These are phyloP conservation scores for Linum lewisii DNA, from an alignment of 345 rosid genomes.

Conservation along the genomic window DNA sequence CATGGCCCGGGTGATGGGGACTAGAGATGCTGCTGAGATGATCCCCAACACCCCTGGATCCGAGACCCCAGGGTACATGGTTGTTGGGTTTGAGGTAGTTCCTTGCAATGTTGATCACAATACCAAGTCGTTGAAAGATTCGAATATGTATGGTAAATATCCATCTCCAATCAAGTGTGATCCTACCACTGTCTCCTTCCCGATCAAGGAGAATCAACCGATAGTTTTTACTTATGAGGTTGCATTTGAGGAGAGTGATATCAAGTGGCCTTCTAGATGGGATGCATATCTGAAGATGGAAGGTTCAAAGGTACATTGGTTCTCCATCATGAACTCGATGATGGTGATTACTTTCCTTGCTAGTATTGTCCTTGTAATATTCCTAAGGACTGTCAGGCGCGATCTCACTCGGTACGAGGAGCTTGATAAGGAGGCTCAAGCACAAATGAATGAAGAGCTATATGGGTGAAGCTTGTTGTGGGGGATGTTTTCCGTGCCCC, in stretches of 20 bases:
- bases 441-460: not conserved
- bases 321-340: constrained; percentile 1
- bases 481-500: constrained; percentile 5
- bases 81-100: constrained; percentile 1
- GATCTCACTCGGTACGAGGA: constrained; percentile 2
- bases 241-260: constrained; percentile 4
- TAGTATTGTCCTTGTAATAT: constrained; percentile 1
- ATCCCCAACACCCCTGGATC: not conserved
- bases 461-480: constrained; percentile 1
- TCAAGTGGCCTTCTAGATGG: constrained; percentile 3
- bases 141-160: not conserved
- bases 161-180: not conserved
- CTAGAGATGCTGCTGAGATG: constrained; percentile 4
- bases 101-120: not conserved
- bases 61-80: constrained; percentile 1
- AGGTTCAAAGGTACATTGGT: constrained; percentile 1
- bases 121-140: not conserved
- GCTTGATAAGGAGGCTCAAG: constrained; percentile 4
- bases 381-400: constrained; percentile 1
- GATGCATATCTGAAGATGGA: constrained; percentile 2
- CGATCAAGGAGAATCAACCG: not conserved
- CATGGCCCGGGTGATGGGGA: constrained; percentile 1
- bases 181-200: not conserved
- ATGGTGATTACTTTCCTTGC: constrained; percentile 4
- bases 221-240: constrained; percentile 1